Conservation (phyloP, 768 basidiomycete species). For the Ramaria rubella region DNA sequence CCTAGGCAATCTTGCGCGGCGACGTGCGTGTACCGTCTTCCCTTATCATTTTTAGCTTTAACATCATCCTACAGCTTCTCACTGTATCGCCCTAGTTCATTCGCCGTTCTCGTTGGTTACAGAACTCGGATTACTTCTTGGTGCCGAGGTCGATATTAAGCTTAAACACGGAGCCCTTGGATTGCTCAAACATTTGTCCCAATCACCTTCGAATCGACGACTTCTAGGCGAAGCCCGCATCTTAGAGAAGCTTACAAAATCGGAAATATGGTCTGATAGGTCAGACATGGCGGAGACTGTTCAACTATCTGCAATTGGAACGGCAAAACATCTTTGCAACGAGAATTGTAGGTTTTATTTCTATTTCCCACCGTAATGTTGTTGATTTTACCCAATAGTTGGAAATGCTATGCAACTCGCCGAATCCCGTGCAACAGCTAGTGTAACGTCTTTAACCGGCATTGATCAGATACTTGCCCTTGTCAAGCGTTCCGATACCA, state of each 20-base stretch:
- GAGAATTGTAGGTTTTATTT: constrained; percentile 53
- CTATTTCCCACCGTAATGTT: constrained; percentile 24
- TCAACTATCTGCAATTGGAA: constrained; percentile 81
- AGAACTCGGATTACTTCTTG: constrained; percentile 55
- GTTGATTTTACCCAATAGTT: constrained; percentile 25
- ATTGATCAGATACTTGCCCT: constrained; percentile 69
- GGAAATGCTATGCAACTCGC: constrained; percentile 47
- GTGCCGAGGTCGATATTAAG: constrained; percentile 58
- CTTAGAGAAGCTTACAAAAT: constrained; percentile 52
- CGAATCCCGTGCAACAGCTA: constrained; percentile 32
- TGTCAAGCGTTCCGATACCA: constrained; percentile 69
- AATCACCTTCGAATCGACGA: constrained; percentile 50
- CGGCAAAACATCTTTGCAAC: constrained; percentile 83
- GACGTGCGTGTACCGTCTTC: constrained; percentile 40
- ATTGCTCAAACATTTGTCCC: constrained; percentile 78
- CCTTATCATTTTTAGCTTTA: constrained; percentile 11
- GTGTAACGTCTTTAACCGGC: constrained; percentile 36
- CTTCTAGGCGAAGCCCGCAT: constrained; percentile 56
- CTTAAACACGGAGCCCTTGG: constrained; percentile 87
- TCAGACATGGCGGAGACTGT: constrained; percentile 83
- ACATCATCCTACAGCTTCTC: constrained; percentile 38
- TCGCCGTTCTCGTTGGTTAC: constrained; percentile 54
- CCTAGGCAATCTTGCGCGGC: constrained; percentile 73
- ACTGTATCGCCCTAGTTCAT: constrained; percentile 47
- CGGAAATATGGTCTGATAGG: constrained; percentile 63